Conservation (phyloP, 768 basidiomycete species). For the Mrakia frigida region DNA sequence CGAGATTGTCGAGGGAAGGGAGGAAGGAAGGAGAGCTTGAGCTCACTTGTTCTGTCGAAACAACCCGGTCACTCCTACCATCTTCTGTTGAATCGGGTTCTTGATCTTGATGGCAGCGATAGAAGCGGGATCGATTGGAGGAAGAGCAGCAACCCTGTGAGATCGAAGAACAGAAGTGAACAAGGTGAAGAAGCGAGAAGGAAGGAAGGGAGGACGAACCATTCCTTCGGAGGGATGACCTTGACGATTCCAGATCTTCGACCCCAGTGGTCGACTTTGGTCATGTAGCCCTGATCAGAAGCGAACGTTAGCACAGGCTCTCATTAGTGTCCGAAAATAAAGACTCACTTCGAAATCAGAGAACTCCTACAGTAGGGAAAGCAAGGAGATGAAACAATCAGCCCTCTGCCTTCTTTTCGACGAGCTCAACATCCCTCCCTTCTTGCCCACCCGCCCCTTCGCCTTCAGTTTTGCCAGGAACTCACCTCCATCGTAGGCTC, state of each 20-base stretch:
- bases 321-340: too few relatives aligned
- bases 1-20: neutral
- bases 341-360: conserved; percentile 28
- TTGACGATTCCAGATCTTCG: conserved; percentile 87
- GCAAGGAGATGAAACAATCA: neutral
- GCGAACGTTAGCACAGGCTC: neutral
- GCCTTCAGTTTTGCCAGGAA: conserved; percentile 47
- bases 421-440: neutral
- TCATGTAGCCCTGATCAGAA: conserved; percentile 68
- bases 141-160: conserved; percentile 64
- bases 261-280: conserved; percentile 83
- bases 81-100: conserved; percentile 87
- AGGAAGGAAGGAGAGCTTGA: neutral
- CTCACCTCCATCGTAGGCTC: conserved; percentile 82
- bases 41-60: conserved; percentile 73
- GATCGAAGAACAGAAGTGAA: neutral
- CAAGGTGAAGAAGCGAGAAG: neutral
- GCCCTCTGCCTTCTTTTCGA: neutral
- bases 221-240: conserved; percentile 29
- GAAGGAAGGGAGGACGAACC: neutral
- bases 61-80: conserved; percentile 75
- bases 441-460: conserved; percentile 14
- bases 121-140: conserved; percentile 59
- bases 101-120: conserved; percentile 71
- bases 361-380: conserved; percentile 17